Conservation (phyloP, 2,329 filamentous ascomycete species). For the Claviceps spartinae region DNA sequence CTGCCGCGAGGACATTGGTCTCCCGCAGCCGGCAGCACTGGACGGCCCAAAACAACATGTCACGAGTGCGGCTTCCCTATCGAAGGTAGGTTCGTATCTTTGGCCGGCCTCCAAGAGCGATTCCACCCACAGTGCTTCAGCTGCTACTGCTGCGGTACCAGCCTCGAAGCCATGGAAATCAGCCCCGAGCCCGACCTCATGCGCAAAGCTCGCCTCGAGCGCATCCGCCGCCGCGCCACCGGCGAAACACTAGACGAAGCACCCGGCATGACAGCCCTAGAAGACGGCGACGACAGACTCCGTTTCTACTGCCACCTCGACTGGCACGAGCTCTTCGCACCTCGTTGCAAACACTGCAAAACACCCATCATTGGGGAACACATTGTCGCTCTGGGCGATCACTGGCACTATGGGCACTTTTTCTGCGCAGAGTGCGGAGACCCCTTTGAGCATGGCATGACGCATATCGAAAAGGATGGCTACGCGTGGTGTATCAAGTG, state of each 20-base stretch:
- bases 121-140: slow-evolving; percentile 92
- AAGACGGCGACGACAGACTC: slow-evolving; percentile 59
- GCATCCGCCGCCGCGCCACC: slow-evolving; percentile 49
- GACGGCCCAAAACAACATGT: slow-evolving; percentile 57
- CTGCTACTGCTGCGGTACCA: slow-evolving; percentile 76
- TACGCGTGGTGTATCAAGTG: slow-evolving; percentile 95
- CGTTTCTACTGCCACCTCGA: slow-evolving; percentile 98
- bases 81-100: slow-evolving; percentile 76
- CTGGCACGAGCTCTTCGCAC: slow-evolving; percentile 89
- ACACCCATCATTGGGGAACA: slow-evolving; percentile 95
- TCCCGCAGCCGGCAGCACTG: slow-evolving; percentile 31
- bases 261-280: slow-evolving; percentile 48
- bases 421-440: slow-evolving; percentile 98
- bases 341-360: slow-evolving; percentile 88
- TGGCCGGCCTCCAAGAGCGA: slow-evolving; percentile 56
- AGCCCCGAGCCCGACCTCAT: slow-evolving; percentile 74
- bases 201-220: slow-evolving; percentile 56
- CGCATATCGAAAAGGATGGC: slow-evolving; percentile 83
- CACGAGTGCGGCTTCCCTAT: slow-evolving; percentile 76
- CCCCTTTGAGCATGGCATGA: slow-evolving; percentile 63
- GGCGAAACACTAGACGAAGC: slow-evolving; percentile 48
- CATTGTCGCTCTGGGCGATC: slow-evolving; percentile 81
- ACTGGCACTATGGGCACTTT: slow-evolving; percentile 96
- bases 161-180: slow-evolving; percentile 89
- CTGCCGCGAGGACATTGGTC: slow-evolving; percentile 45